Evolutionary conservation across 768 basidiomycete genomes (phyloP).

Genomic region (Leccinum imitatum): DNA sequence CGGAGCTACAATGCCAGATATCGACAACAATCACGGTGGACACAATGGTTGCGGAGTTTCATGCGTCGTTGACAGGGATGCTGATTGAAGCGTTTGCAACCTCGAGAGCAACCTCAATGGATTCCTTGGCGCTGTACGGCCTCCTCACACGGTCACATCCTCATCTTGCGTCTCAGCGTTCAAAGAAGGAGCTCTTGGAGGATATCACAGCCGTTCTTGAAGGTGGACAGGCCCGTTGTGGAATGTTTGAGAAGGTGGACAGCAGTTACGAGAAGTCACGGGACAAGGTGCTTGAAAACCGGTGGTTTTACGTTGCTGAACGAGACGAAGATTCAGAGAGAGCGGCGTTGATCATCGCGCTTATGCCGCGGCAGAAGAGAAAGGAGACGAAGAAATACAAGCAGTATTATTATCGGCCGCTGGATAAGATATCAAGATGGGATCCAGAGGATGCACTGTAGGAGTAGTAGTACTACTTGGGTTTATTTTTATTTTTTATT

Average conservation of each 20-base stretch:
- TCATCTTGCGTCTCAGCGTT: constrained; percentile 38
- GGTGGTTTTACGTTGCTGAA: constrained; percentile 80
- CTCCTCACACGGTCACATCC: constrained; percentile 55
- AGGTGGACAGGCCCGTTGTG: constrained; percentile 43
- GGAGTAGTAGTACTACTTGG: neutral
- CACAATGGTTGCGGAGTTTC: constrained; percentile 20
- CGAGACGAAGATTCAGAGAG: constrained; percentile 68
- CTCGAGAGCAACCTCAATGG: constrained; percentile 68
- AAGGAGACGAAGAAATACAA: constrained; percentile 82
- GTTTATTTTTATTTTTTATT: constrained; percentile 7
- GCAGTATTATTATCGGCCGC: constrained; percentile 78
- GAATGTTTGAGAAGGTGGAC: constrained; percentile 74
- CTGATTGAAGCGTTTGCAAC: constrained; percentile 68
- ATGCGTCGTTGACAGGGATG: constrained; percentile 58
- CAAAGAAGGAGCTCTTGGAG: constrained; percentile 45
- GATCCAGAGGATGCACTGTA: constrained; percentile 61
- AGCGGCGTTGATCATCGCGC: constrained; percentile 61
- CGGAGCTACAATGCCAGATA: neutral
- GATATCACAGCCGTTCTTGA: constrained; percentile 53
- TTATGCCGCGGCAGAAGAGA: constrained; percentile 77
- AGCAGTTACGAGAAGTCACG: constrained; percentile 54
- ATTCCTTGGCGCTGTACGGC: constrained; percentile 52
- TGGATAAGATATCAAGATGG: constrained; percentile 72
- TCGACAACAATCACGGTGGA: constrained; percentile 9
- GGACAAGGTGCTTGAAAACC: constrained; percentile 45